phyloP scores from a whole-genome alignment of 1,139 yeast species.

The Nakaseomyces sp. region DNA sequence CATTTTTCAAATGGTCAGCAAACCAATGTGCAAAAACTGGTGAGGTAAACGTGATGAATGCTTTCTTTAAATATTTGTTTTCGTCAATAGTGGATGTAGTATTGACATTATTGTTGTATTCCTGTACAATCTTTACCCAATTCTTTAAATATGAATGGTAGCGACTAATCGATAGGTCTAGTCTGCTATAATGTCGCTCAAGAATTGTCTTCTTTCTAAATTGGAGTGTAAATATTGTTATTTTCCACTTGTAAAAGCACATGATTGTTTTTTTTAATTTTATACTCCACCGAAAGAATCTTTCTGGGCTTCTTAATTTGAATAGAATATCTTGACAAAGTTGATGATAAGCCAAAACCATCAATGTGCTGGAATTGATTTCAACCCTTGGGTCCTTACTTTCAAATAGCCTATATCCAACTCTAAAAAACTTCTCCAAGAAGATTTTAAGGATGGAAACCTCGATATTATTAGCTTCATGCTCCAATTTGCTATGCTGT shows the following conservation, averaged over 20 bases:
- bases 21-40: constrained; percentile 45
- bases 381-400: background rate
- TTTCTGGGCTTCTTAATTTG: constrained; percentile 3
- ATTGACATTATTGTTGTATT: background rate
- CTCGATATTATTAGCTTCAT: constrained; percentile 39
- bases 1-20: constrained; percentile 44
- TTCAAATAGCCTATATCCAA: background rate
- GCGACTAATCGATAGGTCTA: background rate
- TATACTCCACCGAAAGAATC: constrained; percentile 5
- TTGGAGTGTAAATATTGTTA: background rate
- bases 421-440: constrained; percentile 14
- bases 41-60: constrained; percentile 45
- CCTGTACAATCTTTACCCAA: background rate
- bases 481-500: constrained; percentile 32
- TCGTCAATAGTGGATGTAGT: background rate
- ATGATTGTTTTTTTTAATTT: background rate
- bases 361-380: background rate
- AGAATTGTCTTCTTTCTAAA: constrained; percentile 2
- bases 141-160: background rate
- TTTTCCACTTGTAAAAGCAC: background rate
- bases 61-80: constrained; percentile 31
- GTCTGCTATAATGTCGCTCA: constrained; percentile 3
- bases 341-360: constrained; percentile 4
- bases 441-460: constrained; percentile 26
- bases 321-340: background rate